phyloP scores from a whole-genome alignment of 805 yeast genomes.

The Dipodascus geniculatus region DNA sequence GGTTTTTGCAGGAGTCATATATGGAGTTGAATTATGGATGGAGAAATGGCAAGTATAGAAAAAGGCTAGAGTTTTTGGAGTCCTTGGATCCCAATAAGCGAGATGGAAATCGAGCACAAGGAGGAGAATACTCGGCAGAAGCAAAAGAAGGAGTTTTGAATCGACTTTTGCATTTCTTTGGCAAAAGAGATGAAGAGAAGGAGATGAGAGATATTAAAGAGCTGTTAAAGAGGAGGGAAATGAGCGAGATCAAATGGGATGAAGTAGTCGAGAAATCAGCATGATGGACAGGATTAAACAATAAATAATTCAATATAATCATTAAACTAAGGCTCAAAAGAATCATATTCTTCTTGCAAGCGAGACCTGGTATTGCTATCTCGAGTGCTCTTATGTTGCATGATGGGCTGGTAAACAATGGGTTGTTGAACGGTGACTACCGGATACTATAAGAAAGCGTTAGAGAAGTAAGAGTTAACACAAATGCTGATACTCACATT shows the following conservation, averaged over 20 bases:
- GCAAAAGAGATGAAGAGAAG: too few species aligned
- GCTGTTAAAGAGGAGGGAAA: neutral
- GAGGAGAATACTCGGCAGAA: neutral
- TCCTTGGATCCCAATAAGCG: neutral
- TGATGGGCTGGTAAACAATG: constrained; percentile 11
- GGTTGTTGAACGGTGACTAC: constrained; percentile 27
- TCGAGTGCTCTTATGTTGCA: constrained; percentile 10
- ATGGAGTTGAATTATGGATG: constrained; percentile 44
- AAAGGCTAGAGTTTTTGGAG: neutral
- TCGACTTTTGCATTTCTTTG: too few species aligned
- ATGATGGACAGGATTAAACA: neutral
- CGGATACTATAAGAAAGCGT: constrained; percentile 14
- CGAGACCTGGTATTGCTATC: constrained; percentile 7
- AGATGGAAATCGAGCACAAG: neutral
- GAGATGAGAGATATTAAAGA: neutral
- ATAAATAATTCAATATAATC: too few species aligned
- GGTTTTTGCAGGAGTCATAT: constrained; percentile 62
- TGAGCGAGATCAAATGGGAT: too few species aligned
- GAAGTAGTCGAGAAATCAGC: neutral
- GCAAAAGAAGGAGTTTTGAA: neutral
- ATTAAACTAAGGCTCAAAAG: too few species aligned
- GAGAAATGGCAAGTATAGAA: neutral
- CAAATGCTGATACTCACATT: constrained; percentile 18
- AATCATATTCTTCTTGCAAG: constrained; percentile 13
- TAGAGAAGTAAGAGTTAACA: neutral